Conservation (phyloP, 2,329 filamentous ascomycete genomes). For the Xylariaceae sp. region DNA sequence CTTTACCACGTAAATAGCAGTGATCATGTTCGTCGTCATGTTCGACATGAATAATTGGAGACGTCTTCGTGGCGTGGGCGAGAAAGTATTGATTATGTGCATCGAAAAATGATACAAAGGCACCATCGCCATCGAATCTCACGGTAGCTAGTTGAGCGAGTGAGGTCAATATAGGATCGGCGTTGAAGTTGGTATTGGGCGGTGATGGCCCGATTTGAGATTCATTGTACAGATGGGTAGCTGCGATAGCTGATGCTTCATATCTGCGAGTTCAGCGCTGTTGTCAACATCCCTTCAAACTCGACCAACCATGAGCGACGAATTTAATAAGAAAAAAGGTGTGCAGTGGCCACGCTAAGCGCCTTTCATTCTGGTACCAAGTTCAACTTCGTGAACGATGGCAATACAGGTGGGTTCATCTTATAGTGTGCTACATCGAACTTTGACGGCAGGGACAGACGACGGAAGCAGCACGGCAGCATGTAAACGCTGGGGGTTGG, state of each 20-base stretch:
- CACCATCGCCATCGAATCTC: constrained; percentile 39
- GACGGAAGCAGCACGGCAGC: no score
- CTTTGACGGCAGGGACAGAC: no score
- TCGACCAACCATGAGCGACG: no score
- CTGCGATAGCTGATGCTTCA: background rate
- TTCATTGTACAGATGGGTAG: background rate
- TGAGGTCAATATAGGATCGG: background rate
- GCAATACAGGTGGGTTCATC: no score
- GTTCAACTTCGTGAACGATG: no score
- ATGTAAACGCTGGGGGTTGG: no score
- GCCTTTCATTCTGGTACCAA: no score
- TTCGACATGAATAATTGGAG: constrained; percentile 30
- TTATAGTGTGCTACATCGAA: no score
- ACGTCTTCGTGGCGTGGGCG: constrained; percentile 46
- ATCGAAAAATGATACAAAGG: constrained; percentile 52
- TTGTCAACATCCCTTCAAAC: no score
- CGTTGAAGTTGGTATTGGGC: background rate
- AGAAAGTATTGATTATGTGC: constrained; percentile 46
- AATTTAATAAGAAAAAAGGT: no score
- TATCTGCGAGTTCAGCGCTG: background rate
- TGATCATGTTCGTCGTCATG: constrained; percentile 5
- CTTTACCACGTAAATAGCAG: constrained; percentile 29
- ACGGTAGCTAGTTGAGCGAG: background rate
- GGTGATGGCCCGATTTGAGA: background rate
- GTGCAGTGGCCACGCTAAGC: no score